Evolutionary conservation across 2,329 filamentous ascomycete species (phyloP).

Genomic region (Emmonsiellopsis sp.): DNA sequence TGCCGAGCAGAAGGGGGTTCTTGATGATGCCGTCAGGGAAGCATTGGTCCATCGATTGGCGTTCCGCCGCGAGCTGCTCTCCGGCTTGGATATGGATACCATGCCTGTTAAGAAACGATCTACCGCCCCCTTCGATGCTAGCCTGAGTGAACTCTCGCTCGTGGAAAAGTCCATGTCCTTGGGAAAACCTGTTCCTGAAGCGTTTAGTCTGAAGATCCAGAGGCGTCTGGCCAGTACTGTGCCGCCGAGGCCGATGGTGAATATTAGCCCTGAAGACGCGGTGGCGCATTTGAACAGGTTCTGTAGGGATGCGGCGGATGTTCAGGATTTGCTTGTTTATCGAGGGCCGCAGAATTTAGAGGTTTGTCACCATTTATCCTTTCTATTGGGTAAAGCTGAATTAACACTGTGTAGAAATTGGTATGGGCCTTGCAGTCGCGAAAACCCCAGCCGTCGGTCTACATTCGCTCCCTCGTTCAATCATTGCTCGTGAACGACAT

Average conservation of each 20-base stretch:
- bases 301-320: slow-evolving; percentile 61
- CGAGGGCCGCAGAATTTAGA: slow-evolving; percentile 59
- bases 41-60: slow-evolving; percentile 58
- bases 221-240: slow-evolving; percentile 88
- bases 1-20: slow-evolving; percentile 21
- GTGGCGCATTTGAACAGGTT: slow-evolving; percentile 60
- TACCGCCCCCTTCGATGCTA: slow-evolving; percentile 20
- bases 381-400: background rate
- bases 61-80: slow-evolving; percentile 48
- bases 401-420: slow-evolving; percentile 1
- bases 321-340: slow-evolving; percentile 59
- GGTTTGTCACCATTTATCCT: slow-evolving; percentile 36
- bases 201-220: slow-evolving; percentile 86
- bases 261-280: slow-evolving; percentile 63
- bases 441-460: slow-evolving; percentile 73
- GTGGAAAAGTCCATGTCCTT: slow-evolving; percentile 54
- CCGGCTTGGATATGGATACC: slow-evolving; percentile 29
- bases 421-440: slow-evolving; percentile 39
- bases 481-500: slow-evolving; percentile 65
- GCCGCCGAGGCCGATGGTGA: slow-evolving; percentile 80
- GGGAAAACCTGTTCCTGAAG: slow-evolving; percentile 58
- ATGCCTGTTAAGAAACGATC: slow-evolving; percentile 21
- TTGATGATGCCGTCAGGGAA: slow-evolving; percentile 29
- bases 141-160: slow-evolving; percentile 38
- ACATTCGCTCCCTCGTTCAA: slow-evolving; percentile 71